Conservation (phyloP, 805 yeast genomes). For the Candida manassasensis region DNA sequence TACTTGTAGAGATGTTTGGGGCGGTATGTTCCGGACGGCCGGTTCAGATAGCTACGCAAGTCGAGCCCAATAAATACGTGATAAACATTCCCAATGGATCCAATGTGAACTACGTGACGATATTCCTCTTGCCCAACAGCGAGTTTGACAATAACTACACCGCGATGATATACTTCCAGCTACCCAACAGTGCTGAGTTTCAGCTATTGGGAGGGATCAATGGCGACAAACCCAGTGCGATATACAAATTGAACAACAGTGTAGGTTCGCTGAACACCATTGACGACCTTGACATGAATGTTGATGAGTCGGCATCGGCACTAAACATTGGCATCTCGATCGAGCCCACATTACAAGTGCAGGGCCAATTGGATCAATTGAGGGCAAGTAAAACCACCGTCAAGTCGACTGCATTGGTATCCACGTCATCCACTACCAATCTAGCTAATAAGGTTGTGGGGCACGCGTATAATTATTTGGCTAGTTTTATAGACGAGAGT, state of each 20-base stretch:
- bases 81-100: constrained; percentile 60
- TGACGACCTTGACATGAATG: constrained; percentile 36
- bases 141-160: constrained; percentile 64
- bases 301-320: constrained; percentile 24
- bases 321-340: constrained; percentile 80
- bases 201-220: constrained; percentile 62
- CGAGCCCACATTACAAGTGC: constrained; percentile 71
- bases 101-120: constrained; percentile 69
- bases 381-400: constrained; percentile 22
- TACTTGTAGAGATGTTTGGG: constrained; percentile 80
- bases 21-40: constrained; percentile 75
- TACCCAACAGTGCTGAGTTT: constrained; percentile 60
- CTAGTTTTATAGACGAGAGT: constrained; percentile 75
- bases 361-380: constrained; percentile 46
- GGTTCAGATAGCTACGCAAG: constrained; percentile 52
- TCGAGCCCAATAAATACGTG: constrained; percentile 64
- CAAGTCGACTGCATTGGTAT: constrained; percentile 10
- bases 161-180: constrained; percentile 85
- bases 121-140: constrained; percentile 81
- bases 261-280: constrained; percentile 24
- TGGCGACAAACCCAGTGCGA: constrained; percentile 79
- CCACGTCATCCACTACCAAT: constrained; percentile 15
- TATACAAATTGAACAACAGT: constrained; percentile 66
- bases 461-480: constrained; percentile 85
- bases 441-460: constrained; percentile 85